Base-by-base conservation (phyloP, 2,329 filamentous ascomycete species). In the Ascochyta pisi region DNA sequence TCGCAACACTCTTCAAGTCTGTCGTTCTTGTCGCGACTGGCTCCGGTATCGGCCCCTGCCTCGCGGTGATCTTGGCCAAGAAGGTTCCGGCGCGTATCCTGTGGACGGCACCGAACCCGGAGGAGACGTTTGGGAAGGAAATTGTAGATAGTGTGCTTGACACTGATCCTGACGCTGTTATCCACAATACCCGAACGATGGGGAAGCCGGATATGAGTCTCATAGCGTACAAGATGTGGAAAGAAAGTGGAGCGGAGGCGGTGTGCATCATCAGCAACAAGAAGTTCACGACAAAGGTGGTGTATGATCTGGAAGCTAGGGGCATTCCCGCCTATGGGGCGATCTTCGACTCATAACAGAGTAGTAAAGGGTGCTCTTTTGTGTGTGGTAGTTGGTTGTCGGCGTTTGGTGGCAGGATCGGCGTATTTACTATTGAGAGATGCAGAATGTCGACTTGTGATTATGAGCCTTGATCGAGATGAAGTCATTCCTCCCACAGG, bases 181-280 rank as follows among this genome's bases (percentile, higher is more conserved):
- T 92, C 52, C 83, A 89, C 71, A 88, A 92, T 68, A 91, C 89
- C 3, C 80, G 83, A 47, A 75, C 78, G 27, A 79, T 80, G 34
- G 87, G 87, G 0, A 83, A 88, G 29, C 83, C 87, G 2, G 83
- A 91, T 67, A 85, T 90, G 76, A 70, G 86, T 24, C 81, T 81
- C 4, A 77, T 86, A 54, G 80, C 83, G 29, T 87, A 84, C 61
- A 75, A 78, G 19, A 76, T 88, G 43, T 80, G 78, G 58, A 75
- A 74, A 57, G 77, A 84, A 48, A 80, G 79, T 29, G 71, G 77
- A 0, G 83, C 83, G 1, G 89, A 92, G 79, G 89, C 88, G 3
- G 87, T 91, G 15, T 86, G 90, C 64, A 82, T 92, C 52, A 90
- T 92, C 65, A 87, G 86, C 50, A 92, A 92, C 69, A 87, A 89